A percentile compares a stretch with the other conserved stretches of the same genome.
These are phyloP conservation scores for Fusarium secorum DNA, from an alignment of 2,329 filamentous ascomycete species.

Conservation along the genomic window DNA sequence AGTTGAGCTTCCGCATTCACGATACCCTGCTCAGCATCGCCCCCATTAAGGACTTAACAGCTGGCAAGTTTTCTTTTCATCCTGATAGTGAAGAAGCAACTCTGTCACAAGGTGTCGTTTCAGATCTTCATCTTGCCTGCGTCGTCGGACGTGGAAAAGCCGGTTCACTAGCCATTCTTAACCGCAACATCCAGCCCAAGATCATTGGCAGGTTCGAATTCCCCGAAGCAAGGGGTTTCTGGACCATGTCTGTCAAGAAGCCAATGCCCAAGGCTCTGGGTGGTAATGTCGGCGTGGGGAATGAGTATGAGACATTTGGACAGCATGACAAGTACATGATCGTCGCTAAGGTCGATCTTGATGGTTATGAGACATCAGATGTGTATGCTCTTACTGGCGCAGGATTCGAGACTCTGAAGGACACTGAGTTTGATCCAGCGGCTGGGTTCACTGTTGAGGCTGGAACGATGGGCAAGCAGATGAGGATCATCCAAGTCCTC, in stretches of 20 bases:
- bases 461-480: slow-evolving; percentile 80
- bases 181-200: slow-evolving; percentile 77
- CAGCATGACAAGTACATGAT: slow-evolving; percentile 84
- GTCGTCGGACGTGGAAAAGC: slow-evolving; percentile 70
- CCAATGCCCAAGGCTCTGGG: slow-evolving; percentile 68
- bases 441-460: slow-evolving; percentile 88
- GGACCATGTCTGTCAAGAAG: slow-evolving; percentile 79
- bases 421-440: slow-evolving; percentile 90
- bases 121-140: slow-evolving; percentile 66
- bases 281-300: slow-evolving; percentile 56
- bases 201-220: slow-evolving; percentile 75
- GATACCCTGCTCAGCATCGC: slow-evolving; percentile 81
- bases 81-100: slow-evolving; percentile 56
- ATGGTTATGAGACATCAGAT: slow-evolving; percentile 78
- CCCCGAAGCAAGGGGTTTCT: slow-evolving; percentile 76
- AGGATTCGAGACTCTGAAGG: slow-evolving; percentile 76
- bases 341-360: slow-evolving; percentile 73
- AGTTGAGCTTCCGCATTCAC: slow-evolving; percentile 77
- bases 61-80: slow-evolving; percentile 64
- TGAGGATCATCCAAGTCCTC: slow-evolving; percentile 85
- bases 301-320: slow-evolving; percentile 65
- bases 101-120: slow-evolving; percentile 56
- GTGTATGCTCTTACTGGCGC: slow-evolving; percentile 79
- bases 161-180: slow-evolving; percentile 77
- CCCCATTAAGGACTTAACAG: slow-evolving; percentile 77